These are phyloP conservation scores for Pseudogymnoascus destructans DNA, from an alignment of 2,329 filamentous ascomycete genomes.

Conservation along the genomic window DNA sequence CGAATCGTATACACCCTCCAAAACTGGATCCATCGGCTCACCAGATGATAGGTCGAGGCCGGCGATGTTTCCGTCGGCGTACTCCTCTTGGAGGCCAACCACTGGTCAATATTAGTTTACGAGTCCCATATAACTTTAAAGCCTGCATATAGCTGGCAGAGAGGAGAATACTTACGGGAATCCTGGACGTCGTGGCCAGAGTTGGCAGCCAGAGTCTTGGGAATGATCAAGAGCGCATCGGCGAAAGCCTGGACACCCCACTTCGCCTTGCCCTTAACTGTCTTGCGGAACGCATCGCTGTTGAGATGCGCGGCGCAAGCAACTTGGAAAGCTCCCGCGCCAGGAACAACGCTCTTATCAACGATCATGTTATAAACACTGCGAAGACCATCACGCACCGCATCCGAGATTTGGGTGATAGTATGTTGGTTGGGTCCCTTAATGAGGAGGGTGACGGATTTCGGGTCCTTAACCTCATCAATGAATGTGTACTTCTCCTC, in stretches of 20 bases:
- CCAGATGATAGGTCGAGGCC: conserved; percentile 79
- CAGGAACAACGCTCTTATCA: conserved; percentile 89
- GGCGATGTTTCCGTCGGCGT: conserved; percentile 68
- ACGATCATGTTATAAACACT: conserved; percentile 99
- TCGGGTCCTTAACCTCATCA: conserved; percentile 96
- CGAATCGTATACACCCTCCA: conserved; percentile 89
- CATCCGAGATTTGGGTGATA: conserved; percentile 92
- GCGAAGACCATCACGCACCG: conserved; percentile 84
- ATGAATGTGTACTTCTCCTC: conserved; percentile 99
- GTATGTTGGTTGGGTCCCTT: conserved; percentile 97
- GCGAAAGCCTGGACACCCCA: conserved; percentile 92
- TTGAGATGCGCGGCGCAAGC: conserved; percentile 79
- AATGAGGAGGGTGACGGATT: conserved; percentile 94
- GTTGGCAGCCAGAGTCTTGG: conserved; percentile 93
- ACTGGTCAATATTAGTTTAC: conserved; percentile 38
- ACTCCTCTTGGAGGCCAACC: conserved; percentile 74
- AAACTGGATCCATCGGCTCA: conserved; percentile 85
- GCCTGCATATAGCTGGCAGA: not conserved
- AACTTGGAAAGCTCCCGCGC: conserved; percentile 90
- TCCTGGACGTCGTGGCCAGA: conserved; percentile 96
- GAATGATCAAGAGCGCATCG: conserved; percentile 86
- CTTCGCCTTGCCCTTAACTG: conserved; percentile 95
- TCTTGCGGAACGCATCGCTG: conserved; percentile 74
- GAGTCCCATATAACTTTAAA: not conserved
- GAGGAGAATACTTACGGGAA: conserved; percentile 50